Conservation (phyloP, 768 basidiomycete species). For the Leucocoprinus leucothites region DNA sequence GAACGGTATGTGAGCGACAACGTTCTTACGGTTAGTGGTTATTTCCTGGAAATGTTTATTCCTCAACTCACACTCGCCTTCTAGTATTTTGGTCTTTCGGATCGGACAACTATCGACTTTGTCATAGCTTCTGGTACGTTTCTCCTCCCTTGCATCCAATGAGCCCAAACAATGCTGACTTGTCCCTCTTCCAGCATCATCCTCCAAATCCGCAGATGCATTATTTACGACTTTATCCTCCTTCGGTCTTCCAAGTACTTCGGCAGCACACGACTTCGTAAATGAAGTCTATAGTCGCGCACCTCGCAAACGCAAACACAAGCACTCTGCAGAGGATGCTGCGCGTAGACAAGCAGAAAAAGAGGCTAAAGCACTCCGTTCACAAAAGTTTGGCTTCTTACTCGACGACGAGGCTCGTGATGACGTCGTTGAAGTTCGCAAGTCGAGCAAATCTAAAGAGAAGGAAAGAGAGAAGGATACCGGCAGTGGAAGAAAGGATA, state of each 20-base stretch:
- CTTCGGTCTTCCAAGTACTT: conserved; percentile 77
- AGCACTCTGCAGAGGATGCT: conserved; percentile 40
- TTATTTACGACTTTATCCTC: conserved; percentile 74
- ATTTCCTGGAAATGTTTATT: background rate
- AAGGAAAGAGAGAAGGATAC: conserved; percentile 24
- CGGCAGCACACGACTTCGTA: conserved; percentile 79
- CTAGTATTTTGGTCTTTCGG: conserved; percentile 81
- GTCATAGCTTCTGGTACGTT: conserved; percentile 78
- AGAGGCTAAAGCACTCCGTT: conserved; percentile 63
- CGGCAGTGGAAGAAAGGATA: conserved; percentile 54
- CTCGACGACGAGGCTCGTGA: conserved; percentile 55
- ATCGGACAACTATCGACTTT: conserved; percentile 82
- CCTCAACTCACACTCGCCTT: conserved; percentile 1
- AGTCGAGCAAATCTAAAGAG: conserved; percentile 34
- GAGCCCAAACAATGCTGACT: background rate
- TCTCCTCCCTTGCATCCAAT: background rate
- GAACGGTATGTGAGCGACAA: conserved; percentile 79
- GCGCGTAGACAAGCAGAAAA: conserved; percentile 70
- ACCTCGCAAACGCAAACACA: conserved; percentile 77
- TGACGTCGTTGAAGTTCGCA: conserved; percentile 39
- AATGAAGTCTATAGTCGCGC: conserved; percentile 71
- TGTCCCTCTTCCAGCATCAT: conserved; percentile 52
- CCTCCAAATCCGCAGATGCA: conserved; percentile 75
- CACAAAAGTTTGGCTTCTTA: conserved; percentile 76
- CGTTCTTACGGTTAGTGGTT: conserved; percentile 54